A percentile compares a stretch with the other conserved stretches of the same genome.
phyloP scores from a whole-genome alignment of 345 rosid genomes.

The Sonneratia alba region DNA sequence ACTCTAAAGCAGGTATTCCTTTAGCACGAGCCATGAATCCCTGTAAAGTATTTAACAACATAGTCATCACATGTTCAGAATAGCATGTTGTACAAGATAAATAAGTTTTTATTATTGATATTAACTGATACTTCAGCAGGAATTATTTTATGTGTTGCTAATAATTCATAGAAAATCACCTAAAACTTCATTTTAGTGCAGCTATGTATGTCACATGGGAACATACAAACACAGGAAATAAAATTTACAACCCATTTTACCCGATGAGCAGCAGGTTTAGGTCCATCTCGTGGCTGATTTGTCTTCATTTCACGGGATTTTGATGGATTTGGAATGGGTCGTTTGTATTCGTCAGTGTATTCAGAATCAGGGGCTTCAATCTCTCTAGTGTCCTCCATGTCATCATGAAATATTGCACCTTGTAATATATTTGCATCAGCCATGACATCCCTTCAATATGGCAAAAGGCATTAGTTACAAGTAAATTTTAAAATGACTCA shows the following conservation, averaged over 20 bases:
- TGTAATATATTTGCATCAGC: conserved; percentile 90
- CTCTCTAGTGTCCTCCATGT: conserved; percentile 37
- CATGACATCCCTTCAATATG: conserved; percentile 67
- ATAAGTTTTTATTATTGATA: background rate
- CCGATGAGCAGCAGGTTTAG: conserved; percentile 95
- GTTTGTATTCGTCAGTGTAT: conserved; percentile 30
- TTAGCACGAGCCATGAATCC: conserved; percentile 97
- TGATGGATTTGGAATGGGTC: conserved; percentile 32
- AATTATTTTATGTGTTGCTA: no score
- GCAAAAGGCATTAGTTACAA: conserved; percentile 1
- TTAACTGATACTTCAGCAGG: background rate
- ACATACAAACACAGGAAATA: background rate
- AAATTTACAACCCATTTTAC: conserved; percentile 29
- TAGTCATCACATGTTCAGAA: conserved; percentile 5
- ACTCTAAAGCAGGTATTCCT: conserved; percentile 94
- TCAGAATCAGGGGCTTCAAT: conserved; percentile 34
- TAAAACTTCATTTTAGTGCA: background rate
- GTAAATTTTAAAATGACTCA: background rate
- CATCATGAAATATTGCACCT: conserved; percentile 91
- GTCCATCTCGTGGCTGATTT: conserved; percentile 41
- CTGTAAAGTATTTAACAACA: conserved; percentile 23
- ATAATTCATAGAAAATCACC: no score
- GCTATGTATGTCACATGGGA: background rate
- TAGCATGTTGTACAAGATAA: background rate
- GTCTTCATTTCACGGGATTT: conserved; percentile 43